These are phyloP conservation scores for Cyclotella choctawhatcheeana DNA, from an alignment of 108 stramenopile genomes.

Conservation along the genomic window DNA sequence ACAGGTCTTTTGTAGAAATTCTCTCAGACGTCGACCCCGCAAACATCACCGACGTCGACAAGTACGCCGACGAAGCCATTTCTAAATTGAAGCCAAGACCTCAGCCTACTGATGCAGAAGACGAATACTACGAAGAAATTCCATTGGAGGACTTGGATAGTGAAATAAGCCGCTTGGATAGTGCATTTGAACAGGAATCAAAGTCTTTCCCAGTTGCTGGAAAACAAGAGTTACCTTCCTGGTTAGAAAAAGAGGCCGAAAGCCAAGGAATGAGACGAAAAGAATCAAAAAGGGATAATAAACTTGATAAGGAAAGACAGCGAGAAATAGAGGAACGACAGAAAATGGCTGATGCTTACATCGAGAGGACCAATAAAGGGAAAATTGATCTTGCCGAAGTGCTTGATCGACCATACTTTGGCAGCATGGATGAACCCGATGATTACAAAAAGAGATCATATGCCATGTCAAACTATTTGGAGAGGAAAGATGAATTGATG, in stretches of 20 bases:
- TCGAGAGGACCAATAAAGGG: constrained; percentile 26
- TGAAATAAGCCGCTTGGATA: constrained; percentile 28
- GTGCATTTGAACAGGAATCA: constrained; percentile 20
- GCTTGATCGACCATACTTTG: constrained; percentile 39
- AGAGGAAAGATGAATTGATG: constrained; percentile 65
- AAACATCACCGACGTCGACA: constrained; percentile 53
- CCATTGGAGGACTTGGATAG: constrained; percentile 30
- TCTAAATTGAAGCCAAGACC: constrained; percentile 46
- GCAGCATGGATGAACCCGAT: constrained; percentile 45
- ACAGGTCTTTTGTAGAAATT: neutral
- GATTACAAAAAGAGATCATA: constrained; percentile 54
- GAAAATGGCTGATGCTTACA: constrained; percentile 37
- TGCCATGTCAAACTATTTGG: constrained; percentile 56
- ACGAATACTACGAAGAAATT: constrained; percentile 37
- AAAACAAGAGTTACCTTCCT: constrained; percentile 46
- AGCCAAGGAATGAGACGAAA: constrained; percentile 5
- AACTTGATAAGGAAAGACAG: constrained; percentile 22
- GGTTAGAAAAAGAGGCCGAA: constrained; percentile 62
- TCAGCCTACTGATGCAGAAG: constrained; percentile 29
- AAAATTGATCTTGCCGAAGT: constrained; percentile 40
- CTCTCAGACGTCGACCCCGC: no score
- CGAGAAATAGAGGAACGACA: constrained; percentile 45
- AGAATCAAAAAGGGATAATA: constrained; percentile 18
- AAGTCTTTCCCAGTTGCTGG: constrained; percentile 24
- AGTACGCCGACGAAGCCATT: constrained; percentile 53